Conservation (phyloP, 169 alveolate species). For the Blepharisma undulans region DNA sequence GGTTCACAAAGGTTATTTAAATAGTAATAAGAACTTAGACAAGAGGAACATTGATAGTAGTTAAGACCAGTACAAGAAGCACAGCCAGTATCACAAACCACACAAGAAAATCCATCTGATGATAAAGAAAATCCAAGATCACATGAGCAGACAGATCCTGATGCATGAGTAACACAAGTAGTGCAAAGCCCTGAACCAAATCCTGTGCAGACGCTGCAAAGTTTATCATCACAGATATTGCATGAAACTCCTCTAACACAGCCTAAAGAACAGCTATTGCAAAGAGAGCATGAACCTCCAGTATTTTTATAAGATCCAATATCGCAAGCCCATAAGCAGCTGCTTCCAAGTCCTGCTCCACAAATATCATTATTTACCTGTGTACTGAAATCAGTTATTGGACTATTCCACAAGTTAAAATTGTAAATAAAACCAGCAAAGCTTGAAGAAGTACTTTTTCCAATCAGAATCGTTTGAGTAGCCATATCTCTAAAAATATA, state of each 20-base stretch:
- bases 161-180: constrained; percentile 5
- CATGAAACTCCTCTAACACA: constrained; percentile 17
- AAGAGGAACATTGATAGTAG: neutral
- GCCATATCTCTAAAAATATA: neutral
- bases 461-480: neutral
- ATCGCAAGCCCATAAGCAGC: neutral
- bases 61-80: neutral
- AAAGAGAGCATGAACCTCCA: neutral
- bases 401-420: neutral
- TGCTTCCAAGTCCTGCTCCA: neutral
- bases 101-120: neutral
- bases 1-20: neutral
- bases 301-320: neutral
- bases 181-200: neutral
- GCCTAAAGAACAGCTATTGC: constrained; percentile 11
- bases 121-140: neutral
- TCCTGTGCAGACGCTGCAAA: neutral
- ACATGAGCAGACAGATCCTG: neutral
- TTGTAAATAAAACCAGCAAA: neutral
- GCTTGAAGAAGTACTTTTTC: neutral
- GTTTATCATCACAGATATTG: constrained; percentile 7
- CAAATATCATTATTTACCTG: neutral
- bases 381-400: neutral
- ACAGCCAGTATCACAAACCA: neutral
- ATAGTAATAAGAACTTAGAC: neutral